phyloP scores from a whole-genome alignment of 139 green algal species.

The Chlamydomonas eustigma region DNA sequence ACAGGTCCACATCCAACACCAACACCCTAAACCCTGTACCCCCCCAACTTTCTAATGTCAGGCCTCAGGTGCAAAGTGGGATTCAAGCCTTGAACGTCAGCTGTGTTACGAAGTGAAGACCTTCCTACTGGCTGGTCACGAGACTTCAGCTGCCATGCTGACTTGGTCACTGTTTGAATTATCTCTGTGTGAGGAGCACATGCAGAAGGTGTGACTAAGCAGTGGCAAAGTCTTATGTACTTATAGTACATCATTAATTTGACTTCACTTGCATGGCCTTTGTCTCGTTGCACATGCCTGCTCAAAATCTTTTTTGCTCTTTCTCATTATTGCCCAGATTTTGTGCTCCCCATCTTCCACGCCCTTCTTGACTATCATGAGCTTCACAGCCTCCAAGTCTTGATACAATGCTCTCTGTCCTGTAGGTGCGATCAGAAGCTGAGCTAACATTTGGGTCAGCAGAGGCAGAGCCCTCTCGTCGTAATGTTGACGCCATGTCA shows the following conservation, averaged over 20 bases:
- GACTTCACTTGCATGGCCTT: no score
- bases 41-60: no score
- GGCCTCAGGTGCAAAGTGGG: conserved; percentile 56
- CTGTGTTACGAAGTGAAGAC: conserved; percentile 97
- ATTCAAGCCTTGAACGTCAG: conserved; percentile 65
- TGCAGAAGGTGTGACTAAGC: conserved; percentile 21
- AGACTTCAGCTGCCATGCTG: conserved; percentile 92
- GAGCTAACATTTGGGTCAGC: conserved; percentile 43
- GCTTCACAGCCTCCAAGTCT: no score
- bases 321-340: no score
- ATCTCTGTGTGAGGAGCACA: background rate
- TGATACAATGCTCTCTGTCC: no score
- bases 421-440: conserved; percentile 49
- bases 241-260: background rate
- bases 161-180: conserved; percentile 86
- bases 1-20: no score
- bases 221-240: background rate
- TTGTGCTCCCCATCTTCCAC: no score
- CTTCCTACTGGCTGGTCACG: conserved; percentile 92
- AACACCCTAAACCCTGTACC: no score
- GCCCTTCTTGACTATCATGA: no score
- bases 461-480: conserved; percentile 31
- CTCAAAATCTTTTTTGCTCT: no score
- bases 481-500: conserved; percentile 59
- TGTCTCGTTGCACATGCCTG: no score